These are phyloP conservation scores for Alisma plantagoaquatica DNA, from an alignment of 106 monocot species.

Conservation along the genomic window DNA sequence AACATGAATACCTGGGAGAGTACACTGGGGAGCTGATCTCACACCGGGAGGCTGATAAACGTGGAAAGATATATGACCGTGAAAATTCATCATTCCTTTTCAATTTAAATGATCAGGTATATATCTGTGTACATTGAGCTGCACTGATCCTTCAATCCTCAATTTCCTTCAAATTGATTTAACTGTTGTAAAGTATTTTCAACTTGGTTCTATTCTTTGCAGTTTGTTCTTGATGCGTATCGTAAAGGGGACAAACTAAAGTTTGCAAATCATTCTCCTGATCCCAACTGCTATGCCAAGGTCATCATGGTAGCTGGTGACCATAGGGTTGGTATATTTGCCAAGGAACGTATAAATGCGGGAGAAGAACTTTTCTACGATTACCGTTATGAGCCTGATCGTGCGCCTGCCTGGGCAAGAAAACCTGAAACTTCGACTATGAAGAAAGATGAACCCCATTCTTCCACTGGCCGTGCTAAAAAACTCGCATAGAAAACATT, in stretches of 20 bases:
- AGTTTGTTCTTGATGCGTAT: conserved; percentile 97
- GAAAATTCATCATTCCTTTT: conserved; percentile 99
- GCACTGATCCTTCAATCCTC: background rate
- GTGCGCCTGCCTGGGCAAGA: conserved; percentile 94
- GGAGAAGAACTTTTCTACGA: conserved; percentile 98
- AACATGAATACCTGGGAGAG: conserved; percentile 96
- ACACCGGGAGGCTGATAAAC: conserved; percentile 95
- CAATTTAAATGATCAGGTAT: conserved; percentile 92
- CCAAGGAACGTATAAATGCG: conserved; percentile 78
- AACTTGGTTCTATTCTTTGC: conserved; percentile 16
- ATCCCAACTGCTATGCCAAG: conserved; percentile 97
- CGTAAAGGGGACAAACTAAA: conserved; percentile 92
- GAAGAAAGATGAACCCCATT: conserved; percentile 56
- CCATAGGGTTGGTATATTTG: conserved; percentile 96
- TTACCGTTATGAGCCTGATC: conserved; percentile 85
- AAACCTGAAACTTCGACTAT: conserved; percentile 55
- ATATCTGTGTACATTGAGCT: background rate
- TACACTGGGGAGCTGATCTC: conserved; percentile 96
- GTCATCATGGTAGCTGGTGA: conserved; percentile 98
- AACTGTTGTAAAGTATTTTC: background rate
- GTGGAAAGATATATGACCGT: conserved; percentile 97
- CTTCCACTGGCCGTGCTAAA: conserved; percentile 72
- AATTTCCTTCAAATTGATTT: background rate
- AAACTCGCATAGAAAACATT: conserved; percentile 91
- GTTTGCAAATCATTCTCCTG: conserved; percentile 96